These are phyloP conservation scores for Babesia sp. DNA, from an alignment of 169 alveolate species.

Conservation along the genomic window DNA sequence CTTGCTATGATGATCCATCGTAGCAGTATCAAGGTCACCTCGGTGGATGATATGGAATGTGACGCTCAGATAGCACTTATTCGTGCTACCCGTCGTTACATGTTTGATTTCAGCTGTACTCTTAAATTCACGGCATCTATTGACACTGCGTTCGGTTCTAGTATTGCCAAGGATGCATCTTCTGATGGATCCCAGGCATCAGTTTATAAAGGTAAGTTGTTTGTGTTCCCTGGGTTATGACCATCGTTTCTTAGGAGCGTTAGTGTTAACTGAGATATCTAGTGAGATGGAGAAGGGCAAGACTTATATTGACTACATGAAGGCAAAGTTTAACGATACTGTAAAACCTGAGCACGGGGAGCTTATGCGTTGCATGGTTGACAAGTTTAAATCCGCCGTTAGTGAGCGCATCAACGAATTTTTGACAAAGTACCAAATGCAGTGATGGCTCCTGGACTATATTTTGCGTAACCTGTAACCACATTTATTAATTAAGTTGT, in stretches of 20 bases:
- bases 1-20: slow-evolving; percentile 52
- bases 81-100: slow-evolving; percentile 81
- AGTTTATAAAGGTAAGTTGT: slow-evolving; percentile 39
- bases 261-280: slow-evolving; percentile 66
- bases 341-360: slow-evolving; percentile 51
- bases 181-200: slow-evolving; percentile 27
- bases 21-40: slow-evolving; percentile 63
- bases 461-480: too few species aligned
- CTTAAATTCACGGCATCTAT: slow-evolving; percentile 44
- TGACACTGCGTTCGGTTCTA: slow-evolving; percentile 43
- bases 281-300: slow-evolving; percentile 76
- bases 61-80: slow-evolving; percentile 84
- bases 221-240: not conserved
- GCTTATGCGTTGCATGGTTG: slow-evolving; percentile 35
- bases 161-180: not conserved
- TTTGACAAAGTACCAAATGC: slow-evolving; percentile 35
- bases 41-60: slow-evolving; percentile 73
- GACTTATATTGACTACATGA: slow-evolving; percentile 72
- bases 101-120: slow-evolving; percentile 78
- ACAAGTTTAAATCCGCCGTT: slow-evolving; percentile 44
- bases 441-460: not conserved
- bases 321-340: slow-evolving; percentile 27
- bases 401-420: slow-evolving; percentile 42
- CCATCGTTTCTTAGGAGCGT: slow-evolving; percentile 36
- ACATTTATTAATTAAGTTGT: too few species aligned